Base-by-base conservation (phyloP, 176 grass and related monocot genomes). In the Calamus simplicifolius region DNA sequence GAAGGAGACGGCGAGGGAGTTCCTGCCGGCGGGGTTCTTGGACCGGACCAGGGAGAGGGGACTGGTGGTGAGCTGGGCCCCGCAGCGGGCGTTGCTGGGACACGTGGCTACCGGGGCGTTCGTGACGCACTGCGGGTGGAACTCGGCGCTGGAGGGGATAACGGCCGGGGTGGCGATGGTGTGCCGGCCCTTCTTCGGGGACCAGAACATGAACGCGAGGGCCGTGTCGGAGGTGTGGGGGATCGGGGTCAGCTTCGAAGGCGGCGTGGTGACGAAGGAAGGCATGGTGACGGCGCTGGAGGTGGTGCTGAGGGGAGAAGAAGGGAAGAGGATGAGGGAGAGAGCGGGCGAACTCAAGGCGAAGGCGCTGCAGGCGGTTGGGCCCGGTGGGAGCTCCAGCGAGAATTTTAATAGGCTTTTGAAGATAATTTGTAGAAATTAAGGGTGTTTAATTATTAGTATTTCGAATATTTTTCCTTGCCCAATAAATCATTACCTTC, bases 51-150 rank as follows among this genome's bases (percentile, higher is more conserved):
- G 27, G 19, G 59, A 29, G 38, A 25, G 43, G 19, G 68, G 69
- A 2, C 61, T 63, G 29, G 38, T 79, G 56, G 77, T 79, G 50
- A 4, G n/a, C 0, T 79, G 69, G 77, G 55, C 49, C 4, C 77
- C 69, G 13, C 77, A 79, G 35, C 29, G 5, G 3, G 43, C 17
- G 57, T 25, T 79, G 0, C 69, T 79, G 35, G 17, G 27, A 8
- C 77, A 79, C 68, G 51, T 13, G 17, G 69, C 68, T 3, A 26
- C 73, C 25, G 77, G 77, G 18, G 38, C 56, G 17, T 73, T 73
- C 58, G 3, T 89, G 64, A 81, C 73, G 18, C 81, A 89, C 35
- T 89, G 75, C 26, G 79, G 87, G 10, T 80, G 57, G 48, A 86
- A 63, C 79, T 86, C 78, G 4, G 2, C 76, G 63, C 53, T 76